Conservation (phyloP, 2,329 filamentous ascomycete species). For the Neurospora sp. region DNA sequence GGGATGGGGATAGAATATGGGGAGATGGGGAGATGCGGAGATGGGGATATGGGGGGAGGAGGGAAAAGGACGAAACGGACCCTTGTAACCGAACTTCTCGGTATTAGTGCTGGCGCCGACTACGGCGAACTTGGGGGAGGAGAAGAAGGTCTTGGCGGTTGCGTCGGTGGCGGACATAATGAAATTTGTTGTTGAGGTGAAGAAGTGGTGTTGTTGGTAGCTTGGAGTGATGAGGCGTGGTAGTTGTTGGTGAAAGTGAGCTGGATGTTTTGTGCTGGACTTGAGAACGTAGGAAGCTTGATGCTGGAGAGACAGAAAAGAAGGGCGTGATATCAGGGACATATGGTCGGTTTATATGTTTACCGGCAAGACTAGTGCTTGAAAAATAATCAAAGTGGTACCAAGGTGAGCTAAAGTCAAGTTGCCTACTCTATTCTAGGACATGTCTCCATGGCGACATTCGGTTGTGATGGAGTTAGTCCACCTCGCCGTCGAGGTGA, state of each 20-base stretch:
- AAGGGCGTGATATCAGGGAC: background rate
- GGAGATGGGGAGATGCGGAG: background rate
- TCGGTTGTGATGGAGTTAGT: background rate
- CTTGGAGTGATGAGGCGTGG: background rate
- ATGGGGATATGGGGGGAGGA: background rate
- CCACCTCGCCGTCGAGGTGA: background rate
- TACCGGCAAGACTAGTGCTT: background rate
- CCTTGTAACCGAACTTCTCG: slow-evolving; percentile 79
- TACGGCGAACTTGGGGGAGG: slow-evolving; percentile 70
- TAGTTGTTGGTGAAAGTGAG: background rate
- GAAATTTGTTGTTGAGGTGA: slow-evolving; percentile 6
- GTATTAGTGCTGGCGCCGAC: slow-evolving; percentile 81
- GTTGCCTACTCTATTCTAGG: background rate
- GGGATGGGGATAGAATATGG: background rate
- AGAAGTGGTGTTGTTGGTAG: slow-evolving; percentile 2
- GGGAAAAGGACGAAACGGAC: slow-evolving; percentile 33
- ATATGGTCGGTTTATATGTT: background rate
- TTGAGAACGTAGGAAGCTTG: background rate
- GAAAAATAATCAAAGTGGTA: background rate
- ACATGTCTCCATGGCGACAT: background rate
- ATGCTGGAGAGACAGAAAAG: background rate
- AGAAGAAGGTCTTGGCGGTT: slow-evolving; percentile 70
- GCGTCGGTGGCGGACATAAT: slow-evolving; percentile 56
- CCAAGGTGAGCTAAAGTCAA: background rate
- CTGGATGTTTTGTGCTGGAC: background rate